Evolutionary conservation across 768 basidiomycete genomes (phyloP), one percentile per base, ranked within the genome.

Genomic region (Boletus tomentosulus): DNA sequence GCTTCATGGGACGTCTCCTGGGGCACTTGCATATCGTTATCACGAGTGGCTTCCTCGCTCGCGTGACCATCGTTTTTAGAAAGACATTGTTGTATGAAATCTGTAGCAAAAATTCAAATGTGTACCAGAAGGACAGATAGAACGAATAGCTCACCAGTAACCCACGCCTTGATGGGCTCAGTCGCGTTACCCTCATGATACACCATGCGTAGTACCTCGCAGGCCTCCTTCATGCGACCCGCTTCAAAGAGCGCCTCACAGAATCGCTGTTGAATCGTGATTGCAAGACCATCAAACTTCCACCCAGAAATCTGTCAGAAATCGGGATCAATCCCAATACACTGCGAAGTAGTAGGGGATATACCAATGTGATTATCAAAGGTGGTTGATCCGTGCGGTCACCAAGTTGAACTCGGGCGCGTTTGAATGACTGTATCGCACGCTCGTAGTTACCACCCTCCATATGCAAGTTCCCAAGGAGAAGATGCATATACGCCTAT

Each of bases 231-330:
- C 3, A 6, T 38, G 19, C 41, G 51, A 28, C 51, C 30, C 0
- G 22, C 28, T 1, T 49, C 38, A 11, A 39, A 4, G 1, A 54
- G 24, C 13, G 51, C 54, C 15, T 59, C 57, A n/a, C 57, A 55
- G 28, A 45, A 37, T 1, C 22, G 33, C 8, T 37, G 46, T 41
- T 30, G 42, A 22, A 56, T 42, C 7, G 2, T 15, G 30, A 42
- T 12, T 0, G 5, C 16, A 8, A 57, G 31, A 27, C 30, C 8
- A 6, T 59, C 46, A 31, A 57, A 59, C 1, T 46, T 39, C 58
- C 56, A 57, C 2, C 58, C 58, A 1, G 22, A 45, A 45, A 59
- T 54, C 58, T 59, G 28, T 16, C 13, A n/a, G 6, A n/a, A 10
- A 16, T 28, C 8, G 12, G 4, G 4, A 22, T 33, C n/a, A 24